Evolutionary conservation across 164 flowering plant genomes (phyloP).

Genomic region (Liquidambar formosana): DNA sequence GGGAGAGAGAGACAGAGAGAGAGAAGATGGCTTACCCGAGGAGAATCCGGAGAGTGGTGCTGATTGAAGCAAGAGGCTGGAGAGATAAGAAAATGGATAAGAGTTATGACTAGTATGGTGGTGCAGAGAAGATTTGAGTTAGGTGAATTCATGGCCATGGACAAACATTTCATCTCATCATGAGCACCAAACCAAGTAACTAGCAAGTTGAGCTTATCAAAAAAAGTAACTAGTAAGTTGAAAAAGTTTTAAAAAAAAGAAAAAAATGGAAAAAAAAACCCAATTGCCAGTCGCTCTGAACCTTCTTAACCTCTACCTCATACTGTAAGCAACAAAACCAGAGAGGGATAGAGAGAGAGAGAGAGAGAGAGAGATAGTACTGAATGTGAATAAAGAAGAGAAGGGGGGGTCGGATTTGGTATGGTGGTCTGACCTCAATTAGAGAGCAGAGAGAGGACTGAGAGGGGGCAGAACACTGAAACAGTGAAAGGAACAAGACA

Average conservation of each 20-base stretch:
- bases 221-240: no score
- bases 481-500: constrained; percentile 33
- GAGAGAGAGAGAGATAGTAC: no score
- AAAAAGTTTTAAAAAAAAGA: no score
- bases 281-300: no score
- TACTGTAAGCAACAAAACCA: neutral
- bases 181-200: neutral
- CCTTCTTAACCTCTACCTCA: no score
- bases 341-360: neutral
- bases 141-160: constrained; percentile 16
- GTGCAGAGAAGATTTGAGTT: neutral
- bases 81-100: constrained; percentile 11
- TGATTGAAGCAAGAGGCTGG: neutral
- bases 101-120: neutral
- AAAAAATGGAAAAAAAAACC: no score
- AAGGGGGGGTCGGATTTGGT: neutral
- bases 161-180: neutral
- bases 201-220: neutral
- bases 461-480: constrained; percentile 11
- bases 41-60: constrained; percentile 6
- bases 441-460: neutral
- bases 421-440: neutral
- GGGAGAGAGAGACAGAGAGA: neutral
- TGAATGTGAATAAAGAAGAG: neutral
- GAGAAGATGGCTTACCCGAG: constrained; percentile 16